Conservation (phyloP, 106 monocot species). For the Allium fistulosum region DNA sequence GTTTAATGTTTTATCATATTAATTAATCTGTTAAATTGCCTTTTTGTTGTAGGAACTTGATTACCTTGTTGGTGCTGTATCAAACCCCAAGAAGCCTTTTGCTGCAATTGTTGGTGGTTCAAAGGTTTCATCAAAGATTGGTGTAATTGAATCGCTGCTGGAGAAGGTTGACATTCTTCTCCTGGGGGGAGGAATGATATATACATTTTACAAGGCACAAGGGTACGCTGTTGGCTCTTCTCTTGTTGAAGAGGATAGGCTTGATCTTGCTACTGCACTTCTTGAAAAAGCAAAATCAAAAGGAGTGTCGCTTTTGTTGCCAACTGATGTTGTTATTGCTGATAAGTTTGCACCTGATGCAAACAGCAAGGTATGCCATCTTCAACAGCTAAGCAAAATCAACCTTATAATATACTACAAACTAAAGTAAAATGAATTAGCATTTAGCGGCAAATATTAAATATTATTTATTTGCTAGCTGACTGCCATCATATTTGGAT, state of each 20-base stretch:
- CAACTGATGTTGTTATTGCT: constrained; percentile 51
- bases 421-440: too few species aligned
- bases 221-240: constrained; percentile 54
- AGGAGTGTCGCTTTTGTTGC: constrained; percentile 47
- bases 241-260: constrained; percentile 65
- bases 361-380: constrained; percentile 41
- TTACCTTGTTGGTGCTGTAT: constrained; percentile 60
- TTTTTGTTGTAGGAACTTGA: constrained; percentile 34
- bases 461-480: too few species aligned
- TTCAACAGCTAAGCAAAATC: too few species aligned
- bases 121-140: constrained; percentile 66
- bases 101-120: constrained; percentile 75
- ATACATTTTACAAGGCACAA: constrained; percentile 72
- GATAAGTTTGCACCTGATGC: constrained; percentile 77
- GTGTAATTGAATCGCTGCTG: constrained; percentile 56
- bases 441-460: too few species aligned
- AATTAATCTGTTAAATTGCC: too few species aligned
- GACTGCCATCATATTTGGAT: too few species aligned
- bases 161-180: constrained; percentile 60
- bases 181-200: constrained; percentile 72
- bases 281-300: constrained; percentile 62
- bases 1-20: too few species aligned
- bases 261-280: constrained; percentile 52
- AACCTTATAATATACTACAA: too few species aligned
- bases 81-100: constrained; percentile 63